Conservation (phyloP, 495 filamentous ascomycete species). For the Aspergillus coremiiformis region DNA sequence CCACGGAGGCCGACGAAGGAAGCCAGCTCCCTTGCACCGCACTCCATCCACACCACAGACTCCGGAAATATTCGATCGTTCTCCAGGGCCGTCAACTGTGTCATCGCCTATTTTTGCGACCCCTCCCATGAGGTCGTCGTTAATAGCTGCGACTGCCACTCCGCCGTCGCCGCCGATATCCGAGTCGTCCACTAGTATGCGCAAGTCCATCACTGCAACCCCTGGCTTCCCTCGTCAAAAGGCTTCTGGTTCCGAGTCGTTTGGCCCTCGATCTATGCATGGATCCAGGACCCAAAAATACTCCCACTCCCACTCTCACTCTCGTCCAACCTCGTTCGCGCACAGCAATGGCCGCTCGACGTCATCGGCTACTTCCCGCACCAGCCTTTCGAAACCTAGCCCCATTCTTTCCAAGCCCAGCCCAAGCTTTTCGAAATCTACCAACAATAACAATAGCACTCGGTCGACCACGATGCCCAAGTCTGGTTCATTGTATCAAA, state of each 20-base stretch:
- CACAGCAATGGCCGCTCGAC: conserved; percentile 36
- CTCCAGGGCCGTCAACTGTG: conserved; percentile 53
- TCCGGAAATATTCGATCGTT: conserved; percentile 44
- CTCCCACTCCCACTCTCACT: conserved; percentile 19
- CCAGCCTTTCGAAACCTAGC: conserved; percentile 30
- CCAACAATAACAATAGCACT: conserved; percentile 9
- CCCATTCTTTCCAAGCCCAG: conserved; percentile 5
- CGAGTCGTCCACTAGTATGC: conserved; percentile 40
- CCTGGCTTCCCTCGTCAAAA: conserved; percentile 36
- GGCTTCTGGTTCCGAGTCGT: conserved; percentile 29
- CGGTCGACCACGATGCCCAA: conserved; percentile 49
- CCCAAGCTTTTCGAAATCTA: neutral
- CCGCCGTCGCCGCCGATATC: conserved; percentile 59
- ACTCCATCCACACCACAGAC: conserved; percentile 44
- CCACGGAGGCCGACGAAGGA: conserved; percentile 44
- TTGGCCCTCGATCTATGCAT: conserved; percentile 31
- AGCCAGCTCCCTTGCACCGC: conserved; percentile 44
- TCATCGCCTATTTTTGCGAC: conserved; percentile 68
- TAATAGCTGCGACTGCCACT: conserved; percentile 70
- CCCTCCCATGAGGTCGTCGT: conserved; percentile 59
- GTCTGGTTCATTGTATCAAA: conserved; percentile 85
- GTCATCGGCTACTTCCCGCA: conserved; percentile 34
- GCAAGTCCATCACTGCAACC: conserved; percentile 39
- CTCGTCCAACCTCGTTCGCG: conserved; percentile 42
- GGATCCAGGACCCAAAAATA: conserved; percentile 37